These are phyloP conservation scores for Tagetes erecta DNA, from an alignment of 129 eudicot species.

Conservation along the genomic window DNA sequence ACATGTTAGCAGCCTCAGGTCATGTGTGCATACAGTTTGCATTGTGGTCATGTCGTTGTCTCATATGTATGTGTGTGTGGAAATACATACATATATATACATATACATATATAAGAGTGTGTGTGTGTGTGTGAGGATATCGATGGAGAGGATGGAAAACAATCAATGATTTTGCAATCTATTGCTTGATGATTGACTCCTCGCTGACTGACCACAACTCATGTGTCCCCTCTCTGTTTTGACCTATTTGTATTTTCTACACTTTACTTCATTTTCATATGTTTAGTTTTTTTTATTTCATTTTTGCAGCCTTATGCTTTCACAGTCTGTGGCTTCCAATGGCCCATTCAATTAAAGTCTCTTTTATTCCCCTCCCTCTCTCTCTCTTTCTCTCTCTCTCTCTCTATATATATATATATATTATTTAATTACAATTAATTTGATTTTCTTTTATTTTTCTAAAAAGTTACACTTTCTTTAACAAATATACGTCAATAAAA, in stretches of 20 bases:
- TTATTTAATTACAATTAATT: neutral
- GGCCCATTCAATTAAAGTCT: conserved; percentile 39
- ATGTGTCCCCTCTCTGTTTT: conserved; percentile 49
- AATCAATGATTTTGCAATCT: conserved; percentile 50
- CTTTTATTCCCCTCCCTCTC: conserved; percentile 28
- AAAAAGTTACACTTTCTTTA: too few relatives aligned
- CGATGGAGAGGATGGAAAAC: conserved; percentile 38
- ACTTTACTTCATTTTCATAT: conserved; percentile 38
- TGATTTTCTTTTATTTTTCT: too few relatives aligned
- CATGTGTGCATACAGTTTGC: conserved; percentile 50
- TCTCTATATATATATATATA: neutral
- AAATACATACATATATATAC: conserved; percentile 20
- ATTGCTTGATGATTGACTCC: conserved; percentile 52
- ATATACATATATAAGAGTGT: too few relatives aligned
- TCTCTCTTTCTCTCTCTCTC: neutral
- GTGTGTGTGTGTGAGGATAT: conserved; percentile 14
- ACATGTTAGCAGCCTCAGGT: conserved; percentile 27
- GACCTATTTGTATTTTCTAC: conserved; percentile 37
- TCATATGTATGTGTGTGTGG: conserved; percentile 40
- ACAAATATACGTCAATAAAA: too few relatives aligned
- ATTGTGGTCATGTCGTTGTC: conserved; percentile 48
- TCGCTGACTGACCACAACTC: conserved; percentile 48
- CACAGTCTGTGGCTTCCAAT: conserved; percentile 36
- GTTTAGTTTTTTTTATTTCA: conserved; percentile 2
- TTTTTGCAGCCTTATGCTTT: conserved; percentile 40